Evolutionary conservation across 306 rosid genomes (phyloP), one percentile per base, ranked within the genome.

Genomic region (Potentilla sterilis): DNA sequence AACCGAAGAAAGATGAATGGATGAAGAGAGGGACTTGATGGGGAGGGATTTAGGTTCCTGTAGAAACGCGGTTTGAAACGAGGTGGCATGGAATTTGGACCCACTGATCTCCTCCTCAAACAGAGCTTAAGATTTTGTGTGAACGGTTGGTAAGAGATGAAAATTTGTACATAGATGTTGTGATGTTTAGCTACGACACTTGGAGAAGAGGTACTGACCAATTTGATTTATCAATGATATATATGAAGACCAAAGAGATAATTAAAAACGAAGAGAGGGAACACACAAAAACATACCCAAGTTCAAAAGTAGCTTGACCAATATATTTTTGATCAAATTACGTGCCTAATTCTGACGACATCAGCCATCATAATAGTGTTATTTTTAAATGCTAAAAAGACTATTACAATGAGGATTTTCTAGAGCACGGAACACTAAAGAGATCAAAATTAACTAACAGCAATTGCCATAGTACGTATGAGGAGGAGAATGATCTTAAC

Each of bases 11-110:
- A 55, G 22, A 38, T 59, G 1, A 54, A 54, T 55, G 38, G 67
- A 72, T 55, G 40, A 38, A 38, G n/a, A 52, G 69, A 18, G 69
- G 22, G 69, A 38, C 40, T 47, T 58, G 65, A 59, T 28, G 40
- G 18, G 11, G 64, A 58, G 16, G 41, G 35, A 7, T 3, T 9
- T 42, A 47, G 41, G 42, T 48, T 54, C 74, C 84, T 87, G 85
- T 87, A 77, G 7, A 34, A 89, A 89, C 94, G 91, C 91, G 94
- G 82, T 87, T 89, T 89, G 77, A 7, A 59, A 78, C 59, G 81
- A 84, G 82, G 89, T 89, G 89, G 82, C 85, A 75, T 52, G 57
- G 7, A 52, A 14, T 19, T 64, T 72, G 67, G 81, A 24, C 58
- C 42, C 58, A 32, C 16, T 32, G 42, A 69, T 69, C 61, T 10